Evolutionary conservation across 1,139 yeast species (phyloP).

Genomic region (Suhomyces choctaworum): DNA sequence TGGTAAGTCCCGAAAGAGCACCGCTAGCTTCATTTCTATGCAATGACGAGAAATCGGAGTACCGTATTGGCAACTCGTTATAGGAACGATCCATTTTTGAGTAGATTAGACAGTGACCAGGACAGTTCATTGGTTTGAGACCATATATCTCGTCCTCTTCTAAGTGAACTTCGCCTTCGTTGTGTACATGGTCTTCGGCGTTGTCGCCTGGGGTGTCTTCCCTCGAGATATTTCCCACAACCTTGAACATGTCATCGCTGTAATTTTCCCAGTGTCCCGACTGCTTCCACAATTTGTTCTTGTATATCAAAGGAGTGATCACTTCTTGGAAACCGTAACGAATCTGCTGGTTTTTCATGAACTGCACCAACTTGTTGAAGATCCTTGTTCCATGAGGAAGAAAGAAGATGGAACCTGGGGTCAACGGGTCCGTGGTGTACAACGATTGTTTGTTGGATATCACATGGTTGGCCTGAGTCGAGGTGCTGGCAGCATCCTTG

Average conservation of each 20-base stretch:
- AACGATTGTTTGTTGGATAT: constrained; percentile 68
- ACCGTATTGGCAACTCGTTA: constrained; percentile 84
- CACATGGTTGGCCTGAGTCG: constrained; percentile 45
- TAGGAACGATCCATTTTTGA: constrained; percentile 81
- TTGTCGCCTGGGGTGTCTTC: constrained; percentile 4
- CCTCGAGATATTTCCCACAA: constrained; percentile 48
- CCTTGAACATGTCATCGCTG: constrained; percentile 90
- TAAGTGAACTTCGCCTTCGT: constrained; percentile 19
- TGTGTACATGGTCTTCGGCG: constrained; percentile 10
- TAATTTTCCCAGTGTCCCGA: constrained; percentile 98
- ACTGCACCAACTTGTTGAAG: constrained; percentile 72
- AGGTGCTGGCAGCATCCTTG: constrained; percentile 12
- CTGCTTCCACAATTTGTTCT: constrained; percentile 80
- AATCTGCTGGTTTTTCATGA: constrained; percentile 83
- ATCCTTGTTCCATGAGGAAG: constrained; percentile 89
- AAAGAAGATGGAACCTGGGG: constrained; percentile 90
- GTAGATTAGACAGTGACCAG: constrained; percentile 93
- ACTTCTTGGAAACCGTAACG: constrained; percentile 90
- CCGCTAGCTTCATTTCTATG: constrained; percentile 97
- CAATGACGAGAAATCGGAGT: constrained; percentile 88
- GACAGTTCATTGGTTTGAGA: constrained; percentile 97
- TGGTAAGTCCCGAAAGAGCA: constrained; percentile 88
- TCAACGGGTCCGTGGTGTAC: constrained; percentile 70
- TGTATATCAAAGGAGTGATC: constrained; percentile 87
- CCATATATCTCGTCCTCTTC: constrained; percentile 55